These are phyloP conservation scores for Nothomitra cinnamomea DNA, from an alignment of 2,329 filamentous ascomycete genomes.

Conservation along the genomic window DNA sequence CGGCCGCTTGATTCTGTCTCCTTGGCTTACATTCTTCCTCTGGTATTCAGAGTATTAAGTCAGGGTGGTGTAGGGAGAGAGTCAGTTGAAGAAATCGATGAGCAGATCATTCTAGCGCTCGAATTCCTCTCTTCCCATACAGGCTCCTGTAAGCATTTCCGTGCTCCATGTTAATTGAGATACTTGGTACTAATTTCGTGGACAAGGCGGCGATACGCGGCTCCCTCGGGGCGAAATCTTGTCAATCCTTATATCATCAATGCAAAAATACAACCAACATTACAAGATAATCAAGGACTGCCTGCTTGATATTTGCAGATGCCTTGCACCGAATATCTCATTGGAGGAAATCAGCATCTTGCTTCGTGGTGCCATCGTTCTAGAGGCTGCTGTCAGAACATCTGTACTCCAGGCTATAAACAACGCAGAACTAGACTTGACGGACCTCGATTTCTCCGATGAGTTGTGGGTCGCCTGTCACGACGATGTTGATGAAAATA, in stretches of 20 bases:
- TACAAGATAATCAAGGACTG: slow-evolving; percentile 93
- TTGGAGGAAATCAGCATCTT: slow-evolving; percentile 56
- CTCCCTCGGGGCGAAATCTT: slow-evolving; percentile 65
- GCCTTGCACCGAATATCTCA: slow-evolving; percentile 66
- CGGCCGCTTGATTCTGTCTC: slow-evolving; percentile 83
- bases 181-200: background rate
- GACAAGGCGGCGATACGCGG: slow-evolving; percentile 25
- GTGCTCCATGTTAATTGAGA: background rate
- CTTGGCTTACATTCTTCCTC: slow-evolving; percentile 69
- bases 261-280: slow-evolving; percentile 82
- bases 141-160: slow-evolving; percentile 40
- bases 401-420: slow-evolving; percentile 70
- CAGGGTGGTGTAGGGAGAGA: slow-evolving; percentile 59
- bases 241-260: slow-evolving; percentile 53
- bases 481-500: slow-evolving; percentile 78
- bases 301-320: slow-evolving; percentile 69
- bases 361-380: slow-evolving; percentile 61
- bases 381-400: slow-evolving; percentile 63
- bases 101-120: slow-evolving; percentile 74
- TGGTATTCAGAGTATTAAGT: slow-evolving; percentile 62
- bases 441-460: slow-evolving; percentile 67
- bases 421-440: slow-evolving; percentile 80
- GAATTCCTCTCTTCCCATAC: slow-evolving; percentile 86
- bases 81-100: slow-evolving; percentile 59
- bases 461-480: slow-evolving; percentile 91